Percentiles rank a stretch among this genome's conserved stretches.
phyloP scores from a whole-genome alignment of 2,329 filamentous ascomycete species.

The Didymella glomerata region DNA sequence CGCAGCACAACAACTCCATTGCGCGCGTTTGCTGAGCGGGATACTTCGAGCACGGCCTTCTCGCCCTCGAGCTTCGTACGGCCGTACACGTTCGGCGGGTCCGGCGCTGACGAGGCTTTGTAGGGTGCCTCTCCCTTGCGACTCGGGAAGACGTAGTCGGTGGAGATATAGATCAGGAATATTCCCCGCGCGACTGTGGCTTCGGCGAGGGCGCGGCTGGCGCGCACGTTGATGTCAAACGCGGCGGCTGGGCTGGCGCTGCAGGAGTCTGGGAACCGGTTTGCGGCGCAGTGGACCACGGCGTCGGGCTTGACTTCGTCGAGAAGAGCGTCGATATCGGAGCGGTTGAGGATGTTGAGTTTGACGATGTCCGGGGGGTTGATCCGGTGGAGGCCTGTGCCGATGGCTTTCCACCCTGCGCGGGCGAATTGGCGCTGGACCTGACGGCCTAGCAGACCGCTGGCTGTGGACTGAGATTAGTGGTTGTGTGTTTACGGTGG shows the following conservation, averaged over 20 bases:
- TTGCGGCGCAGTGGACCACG: conserved; percentile 89
- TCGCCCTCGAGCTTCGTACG: conserved; percentile 77
- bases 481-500: conserved; percentile 1
- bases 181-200: conserved; percentile 69
- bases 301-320: conserved; percentile 71
- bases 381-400: conserved; percentile 72
- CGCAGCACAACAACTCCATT: conserved; percentile 69
- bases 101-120: conserved; percentile 67
- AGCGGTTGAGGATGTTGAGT: conserved; percentile 59
- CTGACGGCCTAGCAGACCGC: conserved; percentile 82
- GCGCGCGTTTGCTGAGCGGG: conserved; percentile 29
- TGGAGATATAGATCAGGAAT: conserved; percentile 80
- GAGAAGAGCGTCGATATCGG: conserved; percentile 57
- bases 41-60: conserved; percentile 72
- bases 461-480: conserved; percentile 56
- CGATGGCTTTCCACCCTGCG: conserved; percentile 63
- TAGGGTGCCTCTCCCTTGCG: conserved; percentile 84
- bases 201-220: conserved; percentile 71
- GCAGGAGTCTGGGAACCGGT: conserved; percentile 87
- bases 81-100: conserved; percentile 81
- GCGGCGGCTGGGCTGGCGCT: conserved; percentile 80
- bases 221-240: conserved; percentile 75
- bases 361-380: conserved; percentile 70
- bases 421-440: conserved; percentile 75
- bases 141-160: conserved; percentile 82